phyloP scores from a whole-genome alignment of 768 basidiomycete genomes.

The Astraeus odoratus region DNA sequence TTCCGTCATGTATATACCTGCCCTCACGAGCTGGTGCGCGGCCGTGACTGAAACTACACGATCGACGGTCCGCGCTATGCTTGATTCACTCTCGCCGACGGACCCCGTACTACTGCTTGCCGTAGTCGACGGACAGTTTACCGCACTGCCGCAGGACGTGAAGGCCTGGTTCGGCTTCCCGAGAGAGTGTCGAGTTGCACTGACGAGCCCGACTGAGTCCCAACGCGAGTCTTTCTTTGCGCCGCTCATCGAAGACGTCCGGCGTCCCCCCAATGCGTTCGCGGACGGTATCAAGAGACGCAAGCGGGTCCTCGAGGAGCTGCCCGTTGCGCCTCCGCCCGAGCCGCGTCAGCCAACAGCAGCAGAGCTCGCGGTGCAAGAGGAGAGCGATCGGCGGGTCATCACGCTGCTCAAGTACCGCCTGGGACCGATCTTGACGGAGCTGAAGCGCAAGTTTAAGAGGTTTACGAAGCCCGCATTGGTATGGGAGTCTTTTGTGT shows the following conservation, averaged over 20 bases:
- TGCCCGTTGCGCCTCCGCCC: constrained; percentile 85
- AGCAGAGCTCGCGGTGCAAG: constrained; percentile 76
- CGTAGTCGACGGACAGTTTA: constrained; percentile 72
- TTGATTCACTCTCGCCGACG: constrained; percentile 84
- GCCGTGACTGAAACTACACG: constrained; percentile 81
- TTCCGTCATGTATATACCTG: constrained; percentile 91
- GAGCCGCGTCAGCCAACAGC: constrained; percentile 78
- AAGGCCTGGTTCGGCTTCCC: constrained; percentile 84
- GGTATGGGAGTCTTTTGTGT: constrained; percentile 39
- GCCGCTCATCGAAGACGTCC: constrained; percentile 59
- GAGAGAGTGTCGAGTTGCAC: constrained; percentile 71
- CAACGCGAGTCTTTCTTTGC: too few relatives aligned
- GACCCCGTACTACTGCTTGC: constrained; percentile 93
- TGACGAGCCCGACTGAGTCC: too few relatives aligned
- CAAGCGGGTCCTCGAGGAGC: constrained; percentile 76
- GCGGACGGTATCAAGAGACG: constrained; percentile 81
- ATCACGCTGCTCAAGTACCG: constrained; percentile 81
- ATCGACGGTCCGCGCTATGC: constrained; percentile 80
- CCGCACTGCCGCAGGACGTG: constrained; percentile 72
- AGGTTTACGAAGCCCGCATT: constrained; percentile 75
- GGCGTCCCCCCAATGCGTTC: constrained; percentile 77
- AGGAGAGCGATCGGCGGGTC: constrained; percentile 71
- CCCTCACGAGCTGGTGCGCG: constrained; percentile 77
- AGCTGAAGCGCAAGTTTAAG: constrained; percentile 90
- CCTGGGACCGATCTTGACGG: constrained; percentile 83